Percentiles rank a stretch among this genome's conserved stretches.
Conservation (phyloP, 2,329 filamentous ascomycete genomes). For the Aspergillus niger region DNA sequence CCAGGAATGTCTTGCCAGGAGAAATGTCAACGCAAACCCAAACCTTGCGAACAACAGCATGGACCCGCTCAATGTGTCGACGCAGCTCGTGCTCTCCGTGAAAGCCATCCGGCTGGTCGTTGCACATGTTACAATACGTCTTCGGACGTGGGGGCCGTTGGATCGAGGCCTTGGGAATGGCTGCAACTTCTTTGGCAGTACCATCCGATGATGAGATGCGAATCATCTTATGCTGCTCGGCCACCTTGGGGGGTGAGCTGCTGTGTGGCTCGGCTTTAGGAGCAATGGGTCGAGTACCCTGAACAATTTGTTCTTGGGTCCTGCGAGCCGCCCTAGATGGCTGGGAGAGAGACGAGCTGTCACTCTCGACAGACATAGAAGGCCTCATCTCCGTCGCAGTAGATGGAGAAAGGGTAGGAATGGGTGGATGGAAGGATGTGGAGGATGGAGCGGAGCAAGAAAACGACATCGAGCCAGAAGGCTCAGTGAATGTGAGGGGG, state of each 20-base stretch:
- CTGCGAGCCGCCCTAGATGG: conserved; percentile 50
- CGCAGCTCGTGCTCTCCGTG: conserved; percentile 82
- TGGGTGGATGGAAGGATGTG: conserved; percentile 30
- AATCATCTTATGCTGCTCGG: conserved; percentile 51
- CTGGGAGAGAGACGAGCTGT: conserved; percentile 46
- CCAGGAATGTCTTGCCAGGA: conserved; percentile 65
- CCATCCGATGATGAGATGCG: conserved; percentile 56
- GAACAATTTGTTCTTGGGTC: conserved; percentile 52
- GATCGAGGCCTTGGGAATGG: conserved; percentile 58
- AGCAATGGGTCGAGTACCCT: conserved; percentile 53
- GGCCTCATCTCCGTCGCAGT: conserved; percentile 53
- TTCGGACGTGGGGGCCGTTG: conserved; percentile 70
- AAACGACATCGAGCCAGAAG: conserved; percentile 34
- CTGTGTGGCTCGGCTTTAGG: conserved; percentile 46
- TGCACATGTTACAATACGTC: conserved; percentile 70
- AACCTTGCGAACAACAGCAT: conserved; percentile 61
- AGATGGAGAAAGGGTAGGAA: conserved; percentile 39
- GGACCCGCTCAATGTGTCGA: conserved; percentile 68
- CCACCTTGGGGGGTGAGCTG: conserved; percentile 33
- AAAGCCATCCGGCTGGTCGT: conserved; percentile 74
- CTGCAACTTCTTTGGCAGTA: conserved; percentile 57
- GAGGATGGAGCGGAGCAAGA: conserved; percentile 41
- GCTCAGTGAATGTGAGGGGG: conserved; percentile 34
- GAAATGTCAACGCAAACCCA: conserved; percentile 65
- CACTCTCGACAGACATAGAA: conserved; percentile 52